Evolutionary conservation across 169 alveolate genomes (phyloP).

Genomic region (Plasmodium gonderi): DNA sequence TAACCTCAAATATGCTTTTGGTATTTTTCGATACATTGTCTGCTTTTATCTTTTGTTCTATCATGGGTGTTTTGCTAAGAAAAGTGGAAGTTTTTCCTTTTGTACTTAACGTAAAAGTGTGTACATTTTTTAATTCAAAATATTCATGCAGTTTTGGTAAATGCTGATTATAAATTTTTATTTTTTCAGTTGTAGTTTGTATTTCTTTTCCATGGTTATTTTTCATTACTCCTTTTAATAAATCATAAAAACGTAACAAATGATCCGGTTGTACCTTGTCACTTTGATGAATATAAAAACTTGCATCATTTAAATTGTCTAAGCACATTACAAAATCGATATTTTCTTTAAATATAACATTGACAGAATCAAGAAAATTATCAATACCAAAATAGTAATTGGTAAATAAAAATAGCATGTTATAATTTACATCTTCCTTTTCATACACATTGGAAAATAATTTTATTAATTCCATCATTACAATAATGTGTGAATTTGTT

Average conservation of each 20-base stretch:
- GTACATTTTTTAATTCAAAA: slow-evolving; percentile 49
- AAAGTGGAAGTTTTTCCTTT: slow-evolving; percentile 4
- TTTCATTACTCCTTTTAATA: slow-evolving; percentile 20
- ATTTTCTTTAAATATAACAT: slow-evolving; percentile 39
- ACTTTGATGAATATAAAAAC: slow-evolving; percentile 13
- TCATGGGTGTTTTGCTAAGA: slow-evolving; percentile 22
- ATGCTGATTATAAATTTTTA: slow-evolving; percentile 50
- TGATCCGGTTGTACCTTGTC: slow-evolving; percentile 1
- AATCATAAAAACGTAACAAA: slow-evolving; percentile 20
- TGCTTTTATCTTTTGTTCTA: slow-evolving; percentile 41
- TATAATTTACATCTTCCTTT: slow-evolving; percentile 51
- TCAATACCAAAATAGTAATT: slow-evolving; percentile 60
- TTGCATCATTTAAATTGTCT: slow-evolving; percentile 26
- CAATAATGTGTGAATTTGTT: slow-evolving; percentile 31
- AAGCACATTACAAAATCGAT: slow-evolving; percentile 46
- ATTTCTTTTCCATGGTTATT: not conserved
- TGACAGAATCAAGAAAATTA: slow-evolving; percentile 24
- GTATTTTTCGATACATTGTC: not conserved
- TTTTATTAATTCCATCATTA: slow-evolving; percentile 15
- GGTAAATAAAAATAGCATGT: slow-evolving; percentile 51
- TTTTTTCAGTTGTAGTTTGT: slow-evolving; percentile 6
- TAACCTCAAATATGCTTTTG: slow-evolving; percentile 27
- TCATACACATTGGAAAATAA: slow-evolving; percentile 36
- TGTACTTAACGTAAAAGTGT: slow-evolving; percentile 47
- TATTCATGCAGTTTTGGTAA: slow-evolving; percentile 63